A percentile compares a stretch with the other conserved stretches of the same genome.
These are phyloP conservation scores for Rehmannia glutinosa DNA, from an alignment of 257 asterid species.

Conservation along the genomic window DNA sequence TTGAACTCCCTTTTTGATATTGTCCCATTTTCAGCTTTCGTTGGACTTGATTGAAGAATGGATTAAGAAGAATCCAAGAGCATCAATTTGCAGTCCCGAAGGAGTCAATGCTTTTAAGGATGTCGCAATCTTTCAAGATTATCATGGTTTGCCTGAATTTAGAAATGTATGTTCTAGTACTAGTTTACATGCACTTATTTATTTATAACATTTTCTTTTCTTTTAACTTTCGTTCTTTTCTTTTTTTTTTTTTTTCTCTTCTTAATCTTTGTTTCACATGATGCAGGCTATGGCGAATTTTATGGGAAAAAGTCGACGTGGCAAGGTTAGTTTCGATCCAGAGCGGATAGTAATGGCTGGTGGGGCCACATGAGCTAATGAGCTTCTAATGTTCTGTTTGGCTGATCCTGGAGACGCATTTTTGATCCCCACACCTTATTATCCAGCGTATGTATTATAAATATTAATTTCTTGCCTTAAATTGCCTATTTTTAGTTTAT, in stretches of 20 bases:
- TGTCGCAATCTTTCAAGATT: slow-evolving; percentile 70
- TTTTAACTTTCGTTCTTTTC: neutral
- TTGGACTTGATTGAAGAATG: slow-evolving; percentile 56
- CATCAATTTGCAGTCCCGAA: slow-evolving; percentile 64
- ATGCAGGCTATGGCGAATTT: slow-evolving; percentile 71
- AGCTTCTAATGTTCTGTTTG: slow-evolving; percentile 56
- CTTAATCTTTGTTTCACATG: too few relatives aligned
- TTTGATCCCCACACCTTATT: slow-evolving; percentile 81
- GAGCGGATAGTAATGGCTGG: slow-evolving; percentile 76
- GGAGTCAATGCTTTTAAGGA: slow-evolving; percentile 52
- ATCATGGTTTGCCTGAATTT: slow-evolving; percentile 75
- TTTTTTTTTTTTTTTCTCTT: too few relatives aligned
- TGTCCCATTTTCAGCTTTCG: slow-evolving; percentile 44
- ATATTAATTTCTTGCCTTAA: neutral
- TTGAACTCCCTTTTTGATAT: too few relatives aligned
- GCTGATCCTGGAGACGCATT: slow-evolving; percentile 78
- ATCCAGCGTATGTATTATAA: slow-evolving; percentile 56
- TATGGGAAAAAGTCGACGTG: slow-evolving; percentile 63
- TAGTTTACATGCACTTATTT: too few relatives aligned
- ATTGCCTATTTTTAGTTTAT: too few relatives aligned
- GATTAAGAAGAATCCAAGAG: slow-evolving; percentile 53
- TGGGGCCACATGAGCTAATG: slow-evolving; percentile 88
- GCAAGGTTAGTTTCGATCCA: slow-evolving; percentile 53
- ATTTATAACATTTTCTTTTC: neutral
- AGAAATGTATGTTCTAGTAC: slow-evolving; percentile 47